Base-by-base conservation (phyloP, 148 eudicot species). In the Drosera capensis region DNA sequence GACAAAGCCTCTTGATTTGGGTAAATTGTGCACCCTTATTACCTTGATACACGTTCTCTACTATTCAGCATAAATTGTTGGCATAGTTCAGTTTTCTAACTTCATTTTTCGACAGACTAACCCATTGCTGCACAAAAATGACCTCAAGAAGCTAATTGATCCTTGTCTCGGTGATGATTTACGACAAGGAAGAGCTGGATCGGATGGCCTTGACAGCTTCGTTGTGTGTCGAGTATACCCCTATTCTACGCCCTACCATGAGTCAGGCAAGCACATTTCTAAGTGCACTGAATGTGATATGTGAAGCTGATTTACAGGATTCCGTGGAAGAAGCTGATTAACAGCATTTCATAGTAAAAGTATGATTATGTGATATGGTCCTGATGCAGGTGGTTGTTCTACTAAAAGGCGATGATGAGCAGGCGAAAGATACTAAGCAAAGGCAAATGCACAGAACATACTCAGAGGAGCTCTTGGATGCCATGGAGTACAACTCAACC, bases 171-270 rank as follows among this genome's bases (percentile, higher is more conserved):
- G 65, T 43, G 64, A 58, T 52, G 37, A 54, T 20, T n/a, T 86
- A 78, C 53, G 54, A 75, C 37, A 38, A 43, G 11, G 65, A 66
- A 36, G 79, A 86, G 75, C 64, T 86, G 73, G 75, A 73, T 41
- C 66, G 77, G 5, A 72, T 73, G 60, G 68, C 71, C 47, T 59
- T 71, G 55, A 70, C 79, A 35, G 93, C 93, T 23, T 54, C 77
- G 18, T 58, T 81, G 62, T 86, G 96, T 59, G 68, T 74, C 5
- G 81, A 81, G 26, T 73, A 53, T 12, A 49, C 66, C 69, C 77
- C 92, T 25, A 50, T 75, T 47, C 65, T 73, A 2, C 71, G 96
- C 17, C 93, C 96, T 56, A 65, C 58, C 56, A 86, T 86, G 96
- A 75, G 71, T 41, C 81, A 86, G 87, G 96, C 68, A 71, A 58